Evolutionary conservation across 2,329 filamentous ascomycete species (phyloP), one percentile per base, ranked within the genome.

Genomic region (Ilyonectria robusta): DNA sequence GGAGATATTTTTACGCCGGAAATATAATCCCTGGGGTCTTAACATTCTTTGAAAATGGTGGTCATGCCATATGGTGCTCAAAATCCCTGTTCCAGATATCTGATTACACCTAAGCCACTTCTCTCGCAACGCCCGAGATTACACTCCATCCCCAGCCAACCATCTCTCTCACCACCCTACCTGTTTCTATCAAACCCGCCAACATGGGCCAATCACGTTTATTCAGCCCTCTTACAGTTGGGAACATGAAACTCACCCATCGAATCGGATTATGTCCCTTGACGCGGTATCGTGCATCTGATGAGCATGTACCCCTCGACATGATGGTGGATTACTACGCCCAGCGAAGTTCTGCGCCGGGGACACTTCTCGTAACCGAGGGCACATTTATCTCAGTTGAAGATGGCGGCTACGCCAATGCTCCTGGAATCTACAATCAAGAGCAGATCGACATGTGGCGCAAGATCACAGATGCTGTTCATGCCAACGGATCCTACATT

Each of bases 381-480:
- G 57, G 42, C 7, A 51, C 46, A 2, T n/a, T 21, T 21, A 42
- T 53, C 47, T 42, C 53, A 3, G 15, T 35, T 6, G 23, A 21
- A 17, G 23, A 58, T 15, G 21, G 35, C 7, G 54, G 46, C 15
- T 23, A 21, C 17, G 29, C 15, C 2, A 56, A 64, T 31, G 37
- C 31, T 5, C 47, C 62, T 6, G 55, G 62, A 2, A 46, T 64
- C 15, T 64, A 23, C 13, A 53, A 42, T 13, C 19, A 64, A 10
- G 47, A 17, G 19, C 62, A 64, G 19, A 54, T 64, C 23, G 17
- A 59, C 9, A 47, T 17, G 13, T 64, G 62, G 62, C 35, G 37
- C 10, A 26, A 53, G 29, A 26, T 64, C 1, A 54, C 42, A 11
- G 37, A 53, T 13, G 53, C 55, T 3, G 53, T 64, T 6, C 62